phyloP scores from a whole-genome alignment of 1,284 basidiomycete genomes.

The Retiboletus flavoniger region DNA sequence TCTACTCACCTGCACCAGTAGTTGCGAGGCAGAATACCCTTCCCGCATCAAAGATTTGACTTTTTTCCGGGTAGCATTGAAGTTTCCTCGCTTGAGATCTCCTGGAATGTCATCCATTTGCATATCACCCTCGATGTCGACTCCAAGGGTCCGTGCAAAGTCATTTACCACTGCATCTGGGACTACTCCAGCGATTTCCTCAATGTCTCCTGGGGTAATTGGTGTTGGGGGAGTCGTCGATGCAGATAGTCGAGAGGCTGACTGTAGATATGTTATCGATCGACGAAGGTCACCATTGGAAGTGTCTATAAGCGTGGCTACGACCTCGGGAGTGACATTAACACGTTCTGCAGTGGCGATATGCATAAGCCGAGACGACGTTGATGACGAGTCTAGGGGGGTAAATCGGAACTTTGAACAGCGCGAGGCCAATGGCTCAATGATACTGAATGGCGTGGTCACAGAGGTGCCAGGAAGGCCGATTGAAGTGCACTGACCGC shows the following conservation, averaged over 20 bases:
- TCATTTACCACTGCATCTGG: slow-evolving; percentile 71
- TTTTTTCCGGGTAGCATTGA: slow-evolving; percentile 69
- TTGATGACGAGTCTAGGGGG: slow-evolving; percentile 79
- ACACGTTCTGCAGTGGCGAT: slow-evolving; percentile 73
- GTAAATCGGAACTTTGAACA: slow-evolving; percentile 99
- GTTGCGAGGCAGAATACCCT: slow-evolving; percentile 91
- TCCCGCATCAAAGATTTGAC: slow-evolving; percentile 80
- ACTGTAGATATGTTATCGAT: slow-evolving; percentile 98
- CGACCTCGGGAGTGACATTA: slow-evolving; percentile 49
- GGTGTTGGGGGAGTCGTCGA: slow-evolving; percentile 68
- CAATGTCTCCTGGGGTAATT: slow-evolving; percentile 76
- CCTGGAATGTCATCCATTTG: slow-evolving; percentile 43
- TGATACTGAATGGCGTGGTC: slow-evolving; percentile 65
- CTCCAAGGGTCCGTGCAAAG: slow-evolving; percentile 74
- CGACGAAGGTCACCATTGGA: slow-evolving; percentile 94
- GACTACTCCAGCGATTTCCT: slow-evolving; percentile 97
- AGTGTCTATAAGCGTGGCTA: slow-evolving; percentile 73
- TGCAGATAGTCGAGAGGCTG: slow-evolving; percentile 81
- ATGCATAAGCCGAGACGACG: slow-evolving; percentile 73
- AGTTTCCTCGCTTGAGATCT: slow-evolving; percentile 44
- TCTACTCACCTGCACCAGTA: slow-evolving; percentile 75
- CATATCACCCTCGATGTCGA: slow-evolving; percentile 61
- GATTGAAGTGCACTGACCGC: slow-evolving; percentile 52
- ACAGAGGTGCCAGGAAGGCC: slow-evolving; percentile 8
- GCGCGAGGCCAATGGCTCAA: slow-evolving; percentile 97